These are phyloP conservation scores for Pseudogymnoascus pannorum DNA, from an alignment of 2,329 filamentous ascomycete species.

Conservation along the genomic window DNA sequence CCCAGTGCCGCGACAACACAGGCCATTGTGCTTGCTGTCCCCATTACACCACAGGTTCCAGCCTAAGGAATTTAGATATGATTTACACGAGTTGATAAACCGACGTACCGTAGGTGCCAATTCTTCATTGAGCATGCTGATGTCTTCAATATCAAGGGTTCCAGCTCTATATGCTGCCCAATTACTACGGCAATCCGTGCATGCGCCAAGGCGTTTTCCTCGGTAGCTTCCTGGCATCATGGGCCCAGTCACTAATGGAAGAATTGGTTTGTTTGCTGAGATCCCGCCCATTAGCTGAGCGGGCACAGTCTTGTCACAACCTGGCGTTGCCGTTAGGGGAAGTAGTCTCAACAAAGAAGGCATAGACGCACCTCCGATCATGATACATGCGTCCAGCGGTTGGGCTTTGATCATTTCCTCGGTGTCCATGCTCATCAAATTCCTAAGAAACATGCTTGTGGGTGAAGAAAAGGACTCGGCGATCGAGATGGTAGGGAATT, in stretches of 20 bases:
- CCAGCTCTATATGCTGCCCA: conserved; percentile 64
- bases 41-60: conserved; percentile 51
- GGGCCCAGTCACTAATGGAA: conserved; percentile 63
- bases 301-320: conserved; percentile 68
- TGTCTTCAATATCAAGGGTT: conserved; percentile 63
- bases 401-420: conserved; percentile 71
- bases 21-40: conserved; percentile 50
- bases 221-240: conserved; percentile 67
- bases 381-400: conserved; percentile 59
- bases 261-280: conserved; percentile 63
- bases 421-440: conserved; percentile 73
- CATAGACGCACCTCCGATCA: conserved; percentile 52
- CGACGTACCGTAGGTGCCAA: conserved; percentile 57
- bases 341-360: neutral
- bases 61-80: conserved; percentile 8
- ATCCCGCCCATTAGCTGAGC: conserved; percentile 71
- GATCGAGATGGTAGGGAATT: conserved; percentile 67
- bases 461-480: conserved; percentile 63
- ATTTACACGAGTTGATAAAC: neutral
- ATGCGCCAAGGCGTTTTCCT: conserved; percentile 60
- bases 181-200: conserved; percentile 67
- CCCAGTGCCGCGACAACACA: conserved; percentile 45
- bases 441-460: conserved; percentile 68
- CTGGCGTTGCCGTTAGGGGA: conserved; percentile 30
- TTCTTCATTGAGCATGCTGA: conserved; percentile 62